Base-by-base conservation (phyloP, 176 grass and related monocot species). In the Ampelocalamus luodianensis region DNA sequence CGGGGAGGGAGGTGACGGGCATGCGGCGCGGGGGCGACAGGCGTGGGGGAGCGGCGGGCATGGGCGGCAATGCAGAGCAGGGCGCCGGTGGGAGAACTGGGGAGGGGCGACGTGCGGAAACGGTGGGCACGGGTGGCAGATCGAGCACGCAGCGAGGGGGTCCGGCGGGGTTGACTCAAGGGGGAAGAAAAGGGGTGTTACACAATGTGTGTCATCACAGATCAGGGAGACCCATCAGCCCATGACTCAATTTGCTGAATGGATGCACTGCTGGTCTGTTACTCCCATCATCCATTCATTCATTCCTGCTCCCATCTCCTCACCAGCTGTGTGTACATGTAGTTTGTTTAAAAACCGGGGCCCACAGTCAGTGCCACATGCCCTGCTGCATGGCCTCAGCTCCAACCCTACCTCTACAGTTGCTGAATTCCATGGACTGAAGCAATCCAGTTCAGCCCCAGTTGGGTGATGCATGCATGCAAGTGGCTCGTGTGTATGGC, bases 361-460 rank as follows among this genome's bases (percentile, higher is more conserved):
- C 42, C 55, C 15, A 63, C 68, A 49, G 39, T 62, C 24, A 74
- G 42, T 26, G 16, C 4, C 43, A 65, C 56, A 38, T 50, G 69
- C 37, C 44, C 6, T 50, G 55, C 26, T 2, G 11, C 20, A 46
- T 70, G 7, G 42, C 53, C 45, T 60, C 75, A 50, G 50, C 65
- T 76, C 79, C 86, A 77, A 82, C 71, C 79, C 63, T 69, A 68
- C 83, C 49, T 15, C 6, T 39, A 37, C 36, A 64, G 55, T 8
- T 55, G 40, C n/a, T 80, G 79, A 76, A 82, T 82, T 38, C 60
- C 78, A 82, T 49, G 48, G 46, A n/a, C 22, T 18, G 62, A 62
- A 82, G 79, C 71, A 39, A 82, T 61, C 27, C 62, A 77, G 38
- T 81, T 82, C 63, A 15, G 62, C 43, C 50, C 72, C 23, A 56